These are phyloP conservation scores for Castanea sativa DNA, from an alignment of 306 rosid species.

Conservation along the genomic window DNA sequence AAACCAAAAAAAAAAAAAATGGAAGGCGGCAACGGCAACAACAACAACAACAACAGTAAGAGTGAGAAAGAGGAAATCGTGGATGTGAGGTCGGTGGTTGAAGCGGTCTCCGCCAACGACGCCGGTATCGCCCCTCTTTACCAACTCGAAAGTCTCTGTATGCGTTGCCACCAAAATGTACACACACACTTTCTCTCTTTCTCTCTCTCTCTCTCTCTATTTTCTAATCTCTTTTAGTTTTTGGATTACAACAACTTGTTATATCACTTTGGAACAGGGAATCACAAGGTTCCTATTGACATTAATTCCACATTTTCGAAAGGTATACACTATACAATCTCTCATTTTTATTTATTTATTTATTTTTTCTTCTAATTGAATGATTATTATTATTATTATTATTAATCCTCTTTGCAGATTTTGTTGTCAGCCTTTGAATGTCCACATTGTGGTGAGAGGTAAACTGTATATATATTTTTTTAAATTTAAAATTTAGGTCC, in stretches of 20 bases:
- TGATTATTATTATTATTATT: too few species aligned
- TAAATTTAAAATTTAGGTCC: too few species aligned
- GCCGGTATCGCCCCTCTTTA: constrained; percentile 60
- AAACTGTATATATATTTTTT: neutral
- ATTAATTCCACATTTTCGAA: constrained; percentile 77
- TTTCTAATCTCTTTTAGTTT: neutral
- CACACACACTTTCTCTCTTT: neutral
- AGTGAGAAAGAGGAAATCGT: constrained; percentile 52
- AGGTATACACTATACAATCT: constrained; percentile 38
- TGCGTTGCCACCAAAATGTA: constrained; percentile 87
- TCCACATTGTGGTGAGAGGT: constrained; percentile 94
- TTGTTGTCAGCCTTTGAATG: constrained; percentile 91
- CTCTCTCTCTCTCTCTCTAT: neutral
- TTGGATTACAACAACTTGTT: too few species aligned
- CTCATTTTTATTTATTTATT: neutral
- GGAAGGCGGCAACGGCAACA: neutral
- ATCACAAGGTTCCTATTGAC: constrained; percentile 70
- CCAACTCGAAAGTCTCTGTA: constrained; percentile 80
- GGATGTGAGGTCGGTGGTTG: constrained; percentile 80
- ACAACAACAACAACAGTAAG: neutral
- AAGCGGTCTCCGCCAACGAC: constrained; percentile 69
- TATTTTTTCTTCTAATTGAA: neutral
- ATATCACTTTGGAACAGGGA: constrained; percentile 47
- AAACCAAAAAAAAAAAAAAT: neutral
- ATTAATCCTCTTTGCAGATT: constrained; percentile 45